These are phyloP conservation scores for Streptanthus diversifolius DNA, from an alignment of 345 rosid genomes.

Conservation along the genomic window DNA sequence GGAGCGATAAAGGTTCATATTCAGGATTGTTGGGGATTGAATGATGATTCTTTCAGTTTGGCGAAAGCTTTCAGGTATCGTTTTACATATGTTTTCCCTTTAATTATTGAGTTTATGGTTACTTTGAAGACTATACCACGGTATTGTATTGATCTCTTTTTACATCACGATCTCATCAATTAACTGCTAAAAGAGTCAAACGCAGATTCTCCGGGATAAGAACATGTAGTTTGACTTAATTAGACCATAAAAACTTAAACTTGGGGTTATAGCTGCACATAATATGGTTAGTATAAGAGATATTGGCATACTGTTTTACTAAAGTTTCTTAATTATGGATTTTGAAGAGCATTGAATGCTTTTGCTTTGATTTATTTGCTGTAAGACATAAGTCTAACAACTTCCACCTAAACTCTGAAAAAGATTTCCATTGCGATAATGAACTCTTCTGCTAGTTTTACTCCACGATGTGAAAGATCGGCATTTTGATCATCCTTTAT, in stretches of 20 bases:
- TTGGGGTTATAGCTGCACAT: neutral
- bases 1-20: conserved; percentile 55
- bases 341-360: neutral
- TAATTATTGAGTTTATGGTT: neutral
- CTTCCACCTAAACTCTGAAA: neutral
- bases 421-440: neutral
- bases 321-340: neutral
- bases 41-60: conserved; percentile 58
- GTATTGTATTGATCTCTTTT: too few species aligned
- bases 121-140: neutral
- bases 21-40: conserved; percentile 90
- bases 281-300: neutral
- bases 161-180: neutral
- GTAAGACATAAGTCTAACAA: neutral
- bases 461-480: neutral
- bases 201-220: neutral
- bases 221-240: neutral
- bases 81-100: neutral
- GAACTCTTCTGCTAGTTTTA: conserved; percentile 1
- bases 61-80: conserved; percentile 71
- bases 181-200: neutral
- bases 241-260: neutral
- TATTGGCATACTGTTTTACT: neutral
- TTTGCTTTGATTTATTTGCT: neutral
- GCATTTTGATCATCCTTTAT: neutral